phyloP scores from a whole-genome alignment of 805 yeast genomes.

The Pichia paraexigua region DNA sequence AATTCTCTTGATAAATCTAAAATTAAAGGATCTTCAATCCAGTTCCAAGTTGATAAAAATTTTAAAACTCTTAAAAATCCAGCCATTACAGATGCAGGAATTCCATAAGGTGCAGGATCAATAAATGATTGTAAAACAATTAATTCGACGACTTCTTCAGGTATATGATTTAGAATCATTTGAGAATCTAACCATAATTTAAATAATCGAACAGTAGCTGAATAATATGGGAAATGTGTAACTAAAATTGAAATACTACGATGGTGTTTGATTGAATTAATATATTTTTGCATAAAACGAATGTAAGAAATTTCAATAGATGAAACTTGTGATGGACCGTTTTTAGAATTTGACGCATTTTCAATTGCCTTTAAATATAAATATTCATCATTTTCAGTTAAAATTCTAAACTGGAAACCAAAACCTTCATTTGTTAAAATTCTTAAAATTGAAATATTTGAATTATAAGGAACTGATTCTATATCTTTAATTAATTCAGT shows the following conservation, averaged over 20 bases:
- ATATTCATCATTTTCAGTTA: constrained; percentile 77
- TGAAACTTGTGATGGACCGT: constrained; percentile 48
- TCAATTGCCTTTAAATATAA: constrained; percentile 65
- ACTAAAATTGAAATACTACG: constrained; percentile 67
- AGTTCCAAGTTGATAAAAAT: constrained; percentile 80
- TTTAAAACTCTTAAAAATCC: constrained; percentile 73
- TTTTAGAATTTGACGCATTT: constrained; percentile 32
- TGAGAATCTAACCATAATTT: constrained; percentile 89
- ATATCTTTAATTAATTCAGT: constrained; percentile 60
- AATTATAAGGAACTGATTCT: constrained; percentile 54
- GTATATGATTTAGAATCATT: constrained; percentile 57
- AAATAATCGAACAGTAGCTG: constrained; percentile 76
- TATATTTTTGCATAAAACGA: constrained; percentile 56
- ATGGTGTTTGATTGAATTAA: constrained; percentile 70
- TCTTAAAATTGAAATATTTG: constrained; percentile 48
- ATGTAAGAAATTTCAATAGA: constrained; percentile 54
- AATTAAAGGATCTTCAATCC: constrained; percentile 83
- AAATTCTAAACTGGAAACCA: constrained; percentile 70
- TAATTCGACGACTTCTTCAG: constrained; percentile 76
- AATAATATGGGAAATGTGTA: constrained; percentile 61
- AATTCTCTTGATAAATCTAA: constrained; percentile 61
- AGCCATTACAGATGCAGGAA: constrained; percentile 69
- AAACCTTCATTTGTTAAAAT: constrained; percentile 83
- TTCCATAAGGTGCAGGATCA: constrained; percentile 76
- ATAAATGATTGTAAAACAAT: constrained; percentile 78